Conservation (phyloP, 148 eudicot species). For the Heliamphora exappendiculata region DNA sequence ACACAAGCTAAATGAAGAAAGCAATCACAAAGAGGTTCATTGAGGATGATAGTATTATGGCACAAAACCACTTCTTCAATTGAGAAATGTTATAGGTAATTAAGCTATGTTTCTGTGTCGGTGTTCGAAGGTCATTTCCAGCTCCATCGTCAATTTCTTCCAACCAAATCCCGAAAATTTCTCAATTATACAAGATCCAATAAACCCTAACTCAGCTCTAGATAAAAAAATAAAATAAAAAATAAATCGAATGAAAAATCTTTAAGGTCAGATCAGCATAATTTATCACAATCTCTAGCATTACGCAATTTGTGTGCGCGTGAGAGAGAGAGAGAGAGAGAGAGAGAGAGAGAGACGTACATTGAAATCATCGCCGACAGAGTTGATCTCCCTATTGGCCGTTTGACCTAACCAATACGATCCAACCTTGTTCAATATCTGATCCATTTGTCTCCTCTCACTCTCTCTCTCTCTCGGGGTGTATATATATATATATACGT, state of each 20-base stretch:
- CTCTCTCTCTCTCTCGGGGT: neutral
- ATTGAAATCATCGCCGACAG: constrained; percentile 72
- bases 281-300: neutral
- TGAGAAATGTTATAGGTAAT: neutral
- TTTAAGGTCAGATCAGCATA: neutral
- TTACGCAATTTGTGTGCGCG: neutral
- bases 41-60: neutral
- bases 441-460: constrained; percentile 44
- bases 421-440: constrained; percentile 76
- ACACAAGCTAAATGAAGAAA: neutral
- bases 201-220: neutral
- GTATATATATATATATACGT: neutral
- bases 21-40: neutral
- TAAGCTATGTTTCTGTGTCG: neutral
- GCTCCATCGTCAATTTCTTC: neutral
- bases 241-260: neutral
- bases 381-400: constrained; percentile 72
- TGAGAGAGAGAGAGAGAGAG: neutral
- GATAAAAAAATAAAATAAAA: neutral
- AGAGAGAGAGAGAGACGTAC: constrained; percentile 29
- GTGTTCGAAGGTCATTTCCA: neutral
- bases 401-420: constrained; percentile 77
- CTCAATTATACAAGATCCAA: neutral
- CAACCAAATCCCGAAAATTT: neutral
- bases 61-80: neutral